Base-by-base conservation (phyloP, 2,329 filamentous ascomycete species). In the Aureobasidium sp. region DNA sequence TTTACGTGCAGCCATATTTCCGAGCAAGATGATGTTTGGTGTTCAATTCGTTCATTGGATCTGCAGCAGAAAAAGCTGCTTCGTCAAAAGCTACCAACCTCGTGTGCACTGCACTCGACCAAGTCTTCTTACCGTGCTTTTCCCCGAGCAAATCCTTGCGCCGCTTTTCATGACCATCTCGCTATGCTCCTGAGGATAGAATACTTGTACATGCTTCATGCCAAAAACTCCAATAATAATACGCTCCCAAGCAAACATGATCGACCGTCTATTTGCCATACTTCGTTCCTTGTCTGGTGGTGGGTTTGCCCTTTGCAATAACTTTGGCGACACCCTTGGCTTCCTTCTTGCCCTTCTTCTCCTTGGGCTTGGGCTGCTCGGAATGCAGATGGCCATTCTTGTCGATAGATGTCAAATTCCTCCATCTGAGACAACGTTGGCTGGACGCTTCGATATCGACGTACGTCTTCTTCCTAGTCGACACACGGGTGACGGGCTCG, bases 341-440 rank as follows among this genome's bases (percentile, higher is more conserved):
- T 68, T 72, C 68, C 61, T 69, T 68, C 59, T 70, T 72, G 48
- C 29, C 39, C 22, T 71, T 74, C 67, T 74, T 71, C 31, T 69
- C 63, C 57, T 64, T 63, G 20, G 66, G 62, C 34, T 47, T 63
- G 7, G 65, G 64, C 25, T 58, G 62, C 39, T 67, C 64, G 8
- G 70, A 71, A 58, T 74, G 72, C 7, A 72, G 42, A 47, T 71
- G 70, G 17, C 68, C 69, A 15, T 66, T 44, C 60, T 72, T 66
- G 34, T 68, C 66, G 12, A 63, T 27, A 11, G 55, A 48, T 39
- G 29, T 27, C 20, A 76, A 80, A 69, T 90, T 90, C 63, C 77
- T 80, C 87, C 87, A 90, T 37, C 77, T 77, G 49, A 88, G 74
- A 70, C 87, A 89, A 57, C 84, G 79, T 51, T 85, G 80, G 67